Percentiles rank a stretch among this genome's conserved stretches.
Conservation (phyloP, 1,284 basidiomycete genomes). For the Megacollybia platyphylla region DNA sequence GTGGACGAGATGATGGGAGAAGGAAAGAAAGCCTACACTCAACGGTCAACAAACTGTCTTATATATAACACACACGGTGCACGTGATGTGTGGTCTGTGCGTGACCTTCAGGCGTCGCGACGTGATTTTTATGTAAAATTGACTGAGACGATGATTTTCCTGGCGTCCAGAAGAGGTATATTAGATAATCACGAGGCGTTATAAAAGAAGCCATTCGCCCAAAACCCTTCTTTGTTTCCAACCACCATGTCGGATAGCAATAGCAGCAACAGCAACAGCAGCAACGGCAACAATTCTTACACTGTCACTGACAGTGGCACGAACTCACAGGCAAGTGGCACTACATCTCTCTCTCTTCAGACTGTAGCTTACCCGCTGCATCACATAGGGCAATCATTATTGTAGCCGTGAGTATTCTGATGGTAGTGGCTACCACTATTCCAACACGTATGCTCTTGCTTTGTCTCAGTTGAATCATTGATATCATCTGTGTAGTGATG, state of each 20-base stretch:
- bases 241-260: too few species aligned
- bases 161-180: neutral
- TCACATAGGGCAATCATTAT: conserved; percentile 39
- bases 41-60: neutral
- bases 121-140: neutral
- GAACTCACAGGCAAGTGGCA: conserved; percentile 28
- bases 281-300: neutral
- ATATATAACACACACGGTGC: neutral
- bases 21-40: neutral
- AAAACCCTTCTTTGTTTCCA: too few species aligned
- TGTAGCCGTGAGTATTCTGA: conserved; percentile 31
- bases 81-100: neutral
- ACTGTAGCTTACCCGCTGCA: neutral
- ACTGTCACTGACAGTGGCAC: conserved; percentile 28
- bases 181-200: too few species aligned
- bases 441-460: conserved; percentile 26
- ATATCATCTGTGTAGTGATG: conserved; percentile 22
- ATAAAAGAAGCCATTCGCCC: too few species aligned
- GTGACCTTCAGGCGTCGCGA: neutral
- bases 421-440: conserved; percentile 41
- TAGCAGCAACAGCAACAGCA: too few species aligned
- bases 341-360: neutral
- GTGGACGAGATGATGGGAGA: neutral
- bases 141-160: neutral
- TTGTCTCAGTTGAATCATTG: neutral